phyloP scores from a whole-genome alignment of 257 asterid species.

The Echites panduratus region DNA sequence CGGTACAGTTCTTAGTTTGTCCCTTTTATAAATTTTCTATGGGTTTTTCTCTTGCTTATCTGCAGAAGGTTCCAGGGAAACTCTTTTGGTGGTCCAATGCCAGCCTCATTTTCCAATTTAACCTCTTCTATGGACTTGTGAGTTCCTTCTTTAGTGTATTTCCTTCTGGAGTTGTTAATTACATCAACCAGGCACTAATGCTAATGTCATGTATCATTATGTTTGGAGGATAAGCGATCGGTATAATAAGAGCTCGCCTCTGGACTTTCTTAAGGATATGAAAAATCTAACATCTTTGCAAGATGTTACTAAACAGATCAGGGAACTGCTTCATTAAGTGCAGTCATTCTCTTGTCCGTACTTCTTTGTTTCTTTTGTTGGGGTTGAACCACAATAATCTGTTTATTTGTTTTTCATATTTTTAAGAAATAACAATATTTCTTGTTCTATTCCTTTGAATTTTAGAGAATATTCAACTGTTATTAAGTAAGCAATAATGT shows the following conservation, averaged over 20 bases:
- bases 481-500: background rate
- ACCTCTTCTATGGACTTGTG: slow-evolving; percentile 55
- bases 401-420: slow-evolving; percentile 32
- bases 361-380: slow-evolving; percentile 4
- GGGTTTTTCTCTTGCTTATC: slow-evolving; percentile 1
- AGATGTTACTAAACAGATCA: slow-evolving; percentile 20
- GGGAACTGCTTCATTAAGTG: slow-evolving; percentile 4
- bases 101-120: slow-evolving; percentile 58
- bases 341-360: background rate
- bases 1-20: too few relatives aligned
- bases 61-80: slow-evolving; percentile 78
- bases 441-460: slow-evolving; percentile 62
- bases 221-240: slow-evolving; percentile 77
- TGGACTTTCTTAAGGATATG: slow-evolving; percentile 52
- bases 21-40: background rate
- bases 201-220: background rate
- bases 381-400: slow-evolving; percentile 5
- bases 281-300: slow-evolving; percentile 51
- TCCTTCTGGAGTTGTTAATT: background rate
- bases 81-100: slow-evolving; percentile 71
- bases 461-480: slow-evolving; percentile 30
- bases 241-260: slow-evolving; percentile 60
- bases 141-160: slow-evolving; percentile 22
- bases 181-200: slow-evolving; percentile 15
- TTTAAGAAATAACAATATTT: slow-evolving; percentile 68